Conservation (phyloP, 805 yeast species). For the Wickerhamiella brachini region DNA sequence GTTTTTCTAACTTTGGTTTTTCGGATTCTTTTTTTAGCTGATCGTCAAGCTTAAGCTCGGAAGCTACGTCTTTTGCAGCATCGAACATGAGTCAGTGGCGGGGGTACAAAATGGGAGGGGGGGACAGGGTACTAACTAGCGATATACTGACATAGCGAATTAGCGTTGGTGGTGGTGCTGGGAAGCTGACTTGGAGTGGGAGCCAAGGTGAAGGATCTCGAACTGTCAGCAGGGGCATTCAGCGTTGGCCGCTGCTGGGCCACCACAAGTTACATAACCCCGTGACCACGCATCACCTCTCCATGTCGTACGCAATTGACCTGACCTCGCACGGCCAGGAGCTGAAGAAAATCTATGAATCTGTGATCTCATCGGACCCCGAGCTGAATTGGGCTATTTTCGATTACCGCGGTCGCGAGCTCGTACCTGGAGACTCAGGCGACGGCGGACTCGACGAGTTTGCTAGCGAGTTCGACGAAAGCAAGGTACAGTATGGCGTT, state of each 20-base stretch:
- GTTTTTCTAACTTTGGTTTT: too few species aligned
- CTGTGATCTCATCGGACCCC: constrained; percentile 66
- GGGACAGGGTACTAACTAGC: too few species aligned
- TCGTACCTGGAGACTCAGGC: constrained; percentile 34
- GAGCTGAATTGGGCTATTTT: constrained; percentile 63
- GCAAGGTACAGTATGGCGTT: constrained; percentile 80
- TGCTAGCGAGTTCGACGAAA: constrained; percentile 69
- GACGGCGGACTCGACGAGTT: constrained; percentile 62
- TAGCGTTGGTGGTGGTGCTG: too few species aligned
- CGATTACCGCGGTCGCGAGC: constrained; percentile 48
- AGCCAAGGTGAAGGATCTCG: too few species aligned
- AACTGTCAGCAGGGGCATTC: background rate
- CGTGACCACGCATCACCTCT: background rate
- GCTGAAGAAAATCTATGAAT: constrained; percentile 61
- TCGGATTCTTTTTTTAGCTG: background rate
- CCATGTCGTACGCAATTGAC: constrained; percentile 32
- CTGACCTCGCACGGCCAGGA: constrained; percentile 57
- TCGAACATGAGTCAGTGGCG: too few species aligned
- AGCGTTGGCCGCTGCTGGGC: too few species aligned
- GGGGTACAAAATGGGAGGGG: too few species aligned
- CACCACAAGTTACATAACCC: background rate
- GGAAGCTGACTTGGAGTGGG: too few species aligned
- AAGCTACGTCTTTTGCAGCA: background rate
- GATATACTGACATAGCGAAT: too few species aligned
- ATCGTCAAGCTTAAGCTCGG: background rate